These are phyloP conservation scores for Bimuria novae-zelandiae DNA, from an alignment of 2,329 filamentous ascomycete species.

Conservation along the genomic window DNA sequence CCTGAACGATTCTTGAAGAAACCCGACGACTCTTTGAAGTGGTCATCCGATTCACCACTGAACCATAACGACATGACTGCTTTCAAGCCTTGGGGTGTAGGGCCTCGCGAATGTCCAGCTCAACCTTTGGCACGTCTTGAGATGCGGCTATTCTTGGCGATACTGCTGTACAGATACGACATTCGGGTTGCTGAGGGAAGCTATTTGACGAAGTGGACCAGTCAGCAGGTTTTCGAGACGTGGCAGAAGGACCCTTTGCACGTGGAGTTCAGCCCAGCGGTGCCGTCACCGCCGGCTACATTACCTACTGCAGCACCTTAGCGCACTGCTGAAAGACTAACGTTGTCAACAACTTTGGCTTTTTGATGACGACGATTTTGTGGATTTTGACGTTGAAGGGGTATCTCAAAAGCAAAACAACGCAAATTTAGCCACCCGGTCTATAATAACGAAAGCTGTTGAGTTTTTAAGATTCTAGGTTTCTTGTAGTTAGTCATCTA, in stretches of 20 bases:
- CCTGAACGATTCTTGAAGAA: slow-evolving; percentile 5
- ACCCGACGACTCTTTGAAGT: background rate
- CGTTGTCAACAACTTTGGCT: no score
- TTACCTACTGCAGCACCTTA: no score
- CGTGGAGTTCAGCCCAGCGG: no score
- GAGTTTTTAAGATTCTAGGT: no score
- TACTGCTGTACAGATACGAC: slow-evolving; percentile 16
- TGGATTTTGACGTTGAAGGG: slow-evolving; percentile 26
- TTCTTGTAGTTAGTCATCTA: no score
- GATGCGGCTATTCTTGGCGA: slow-evolving; percentile 14
- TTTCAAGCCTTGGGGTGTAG: slow-evolving; percentile 12
- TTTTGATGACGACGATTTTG: slow-evolving; percentile 22
- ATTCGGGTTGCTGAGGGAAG: background rate
- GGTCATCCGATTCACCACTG: background rate
- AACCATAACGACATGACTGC: slow-evolving; percentile 9
- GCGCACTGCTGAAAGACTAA: no score
- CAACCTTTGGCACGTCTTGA: slow-evolving; percentile 14
- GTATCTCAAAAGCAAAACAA: slow-evolving; percentile 1
- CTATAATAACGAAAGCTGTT: no score
- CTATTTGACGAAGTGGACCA: slow-evolving; percentile 10
- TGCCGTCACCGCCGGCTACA: no score
- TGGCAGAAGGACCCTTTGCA: slow-evolving; percentile 19
- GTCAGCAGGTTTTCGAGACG: slow-evolving; percentile 19
- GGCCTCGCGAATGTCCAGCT: slow-evolving; percentile 12
- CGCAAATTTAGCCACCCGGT: no score